These are phyloP conservation scores for Malania oleifera DNA, from an alignment of 164 flowering plant species.

Conservation along the genomic window DNA sequence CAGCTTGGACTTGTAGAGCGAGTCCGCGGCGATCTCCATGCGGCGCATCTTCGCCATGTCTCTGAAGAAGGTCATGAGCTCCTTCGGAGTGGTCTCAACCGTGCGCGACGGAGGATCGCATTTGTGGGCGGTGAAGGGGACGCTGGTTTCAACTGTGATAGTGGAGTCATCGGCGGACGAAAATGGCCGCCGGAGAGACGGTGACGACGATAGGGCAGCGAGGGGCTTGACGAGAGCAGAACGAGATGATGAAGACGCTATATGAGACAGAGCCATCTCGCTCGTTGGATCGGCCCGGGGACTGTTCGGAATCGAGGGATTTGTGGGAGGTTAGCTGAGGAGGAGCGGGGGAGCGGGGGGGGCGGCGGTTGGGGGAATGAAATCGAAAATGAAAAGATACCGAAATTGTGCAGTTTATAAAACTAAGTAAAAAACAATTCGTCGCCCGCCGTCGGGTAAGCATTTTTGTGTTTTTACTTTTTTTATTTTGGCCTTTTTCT, in stretches of 20 bases:
- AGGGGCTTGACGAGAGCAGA: slow-evolving; percentile 29
- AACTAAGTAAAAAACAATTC: too few relatives aligned
- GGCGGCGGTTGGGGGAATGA: too few relatives aligned
- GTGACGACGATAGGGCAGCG: slow-evolving; percentile 17
- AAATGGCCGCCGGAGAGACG: slow-evolving; percentile 28
- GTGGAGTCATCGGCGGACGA: slow-evolving; percentile 28
- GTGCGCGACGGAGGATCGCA: slow-evolving; percentile 77
- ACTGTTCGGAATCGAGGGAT: not conserved
- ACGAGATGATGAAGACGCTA: slow-evolving; percentile 23
- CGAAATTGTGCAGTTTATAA: too few relatives aligned
- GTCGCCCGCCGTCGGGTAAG: too few relatives aligned
- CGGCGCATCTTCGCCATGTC: slow-evolving; percentile 86
- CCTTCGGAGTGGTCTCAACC: slow-evolving; percentile 58
- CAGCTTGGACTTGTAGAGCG: slow-evolving; percentile 89
- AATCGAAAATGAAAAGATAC: too few relatives aligned
- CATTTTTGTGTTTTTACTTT: too few relatives aligned
- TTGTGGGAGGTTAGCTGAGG: slow-evolving; percentile 3
- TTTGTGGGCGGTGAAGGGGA: slow-evolving; percentile 73
- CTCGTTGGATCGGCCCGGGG: not conserved
- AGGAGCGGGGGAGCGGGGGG: not conserved
- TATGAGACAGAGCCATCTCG: slow-evolving; percentile 38
- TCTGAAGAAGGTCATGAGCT: slow-evolving; percentile 69
- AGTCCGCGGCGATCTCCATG: slow-evolving; percentile 95
- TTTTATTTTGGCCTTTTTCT: too few relatives aligned
- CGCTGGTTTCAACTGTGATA: slow-evolving; percentile 66